phyloP scores from a whole-genome alignment of 352 stramenopile genomes.

The Globisporangium ultimum region DNA sequence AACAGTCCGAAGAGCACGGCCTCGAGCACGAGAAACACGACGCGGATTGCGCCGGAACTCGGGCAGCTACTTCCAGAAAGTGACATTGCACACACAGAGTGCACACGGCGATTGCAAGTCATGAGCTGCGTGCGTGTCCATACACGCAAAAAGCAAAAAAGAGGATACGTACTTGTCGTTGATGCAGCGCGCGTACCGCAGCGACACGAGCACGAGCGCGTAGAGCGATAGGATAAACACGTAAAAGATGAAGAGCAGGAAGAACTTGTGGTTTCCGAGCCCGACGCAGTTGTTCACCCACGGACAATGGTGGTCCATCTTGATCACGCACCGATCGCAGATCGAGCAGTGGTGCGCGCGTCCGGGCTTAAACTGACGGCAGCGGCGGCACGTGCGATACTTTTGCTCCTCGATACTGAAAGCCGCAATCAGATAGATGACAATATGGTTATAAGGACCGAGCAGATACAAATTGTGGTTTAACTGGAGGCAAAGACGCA shows the following conservation, averaged over 20 bases:
- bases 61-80: slow-evolving; percentile 39
- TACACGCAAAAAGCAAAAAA: slow-evolving; percentile 9
- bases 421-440: slow-evolving; percentile 3
- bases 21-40: slow-evolving; percentile 87
- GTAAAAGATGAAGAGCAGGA: slow-evolving; percentile 89
- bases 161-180: slow-evolving; percentile 65
- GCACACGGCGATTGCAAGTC: too few relatives aligned
- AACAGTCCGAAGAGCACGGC: slow-evolving; percentile 97
- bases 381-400: slow-evolving; percentile 86
- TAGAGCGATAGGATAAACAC: slow-evolving; percentile 95
- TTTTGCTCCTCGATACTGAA: slow-evolving; percentile 75
- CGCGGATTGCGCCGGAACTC: slow-evolving; percentile 65
- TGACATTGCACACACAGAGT: not conserved
- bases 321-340: slow-evolving; percentile 95
- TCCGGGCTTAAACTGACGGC: slow-evolving; percentile 95
- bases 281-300: slow-evolving; percentile 99
- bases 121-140: too few relatives aligned
- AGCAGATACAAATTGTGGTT: too few relatives aligned
- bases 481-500: slow-evolving; percentile 8
- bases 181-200: slow-evolving; percentile 86
- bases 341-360: slow-evolving; percentile 97
- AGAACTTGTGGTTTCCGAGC: slow-evolving; percentile 98
- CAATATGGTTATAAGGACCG: not conserved
- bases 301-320: slow-evolving; percentile 99
- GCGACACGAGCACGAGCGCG: slow-evolving; percentile 91